These are phyloP conservation scores for Kwoniella sp. DNA, from an alignment of 768 basidiomycete genomes.

Conservation along the genomic window DNA sequence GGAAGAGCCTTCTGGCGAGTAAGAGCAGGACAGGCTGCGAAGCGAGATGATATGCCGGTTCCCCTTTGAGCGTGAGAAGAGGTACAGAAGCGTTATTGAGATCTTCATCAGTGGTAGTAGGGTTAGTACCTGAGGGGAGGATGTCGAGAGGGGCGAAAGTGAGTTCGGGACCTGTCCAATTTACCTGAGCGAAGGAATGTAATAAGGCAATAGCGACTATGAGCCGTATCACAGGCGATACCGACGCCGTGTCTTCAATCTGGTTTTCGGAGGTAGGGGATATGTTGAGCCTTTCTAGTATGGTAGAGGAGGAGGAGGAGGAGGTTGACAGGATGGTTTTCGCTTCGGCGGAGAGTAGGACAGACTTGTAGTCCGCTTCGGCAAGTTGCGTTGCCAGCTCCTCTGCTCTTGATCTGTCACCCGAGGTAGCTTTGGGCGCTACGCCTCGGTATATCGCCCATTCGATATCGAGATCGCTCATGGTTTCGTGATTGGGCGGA, in stretches of 20 bases:
- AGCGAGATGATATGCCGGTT: slow-evolving; percentile 93
- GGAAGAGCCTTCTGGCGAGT: slow-evolving; percentile 72
- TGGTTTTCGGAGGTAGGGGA: slow-evolving; percentile 27
- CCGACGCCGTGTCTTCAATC: slow-evolving; percentile 56
- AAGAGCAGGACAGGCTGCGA: slow-evolving; percentile 70
- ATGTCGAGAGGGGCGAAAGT: slow-evolving; percentile 60
- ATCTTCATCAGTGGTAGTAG: slow-evolving; percentile 55
- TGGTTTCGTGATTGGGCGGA: too few relatives aligned
- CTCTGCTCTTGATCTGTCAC: slow-evolving; percentile 11
- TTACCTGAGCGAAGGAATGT: slow-evolving; percentile 86
- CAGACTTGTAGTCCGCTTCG: slow-evolving; percentile 55
- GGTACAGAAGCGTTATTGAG: slow-evolving; percentile 70
- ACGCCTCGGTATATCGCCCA: slow-evolving; percentile 35
- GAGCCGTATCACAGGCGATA: slow-evolving; percentile 60
- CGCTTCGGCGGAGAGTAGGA: slow-evolving; percentile 57
- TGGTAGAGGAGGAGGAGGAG: too few relatives aligned
- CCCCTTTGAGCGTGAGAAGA: slow-evolving; percentile 79
- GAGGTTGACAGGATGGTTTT: slow-evolving; percentile 56
- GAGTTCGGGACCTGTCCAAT: slow-evolving; percentile 94
- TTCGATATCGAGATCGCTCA: slow-evolving; percentile 32
- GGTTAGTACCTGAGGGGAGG: slow-evolving; percentile 48
- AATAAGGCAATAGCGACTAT: slow-evolving; percentile 74
- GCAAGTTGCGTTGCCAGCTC: slow-evolving; percentile 50
- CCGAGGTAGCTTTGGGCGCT: neutral
- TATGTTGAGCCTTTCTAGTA: slow-evolving; percentile 54